Base-by-base conservation (phyloP, 108 stramenopile species). In the Asterionellopsis glacialis region DNA sequence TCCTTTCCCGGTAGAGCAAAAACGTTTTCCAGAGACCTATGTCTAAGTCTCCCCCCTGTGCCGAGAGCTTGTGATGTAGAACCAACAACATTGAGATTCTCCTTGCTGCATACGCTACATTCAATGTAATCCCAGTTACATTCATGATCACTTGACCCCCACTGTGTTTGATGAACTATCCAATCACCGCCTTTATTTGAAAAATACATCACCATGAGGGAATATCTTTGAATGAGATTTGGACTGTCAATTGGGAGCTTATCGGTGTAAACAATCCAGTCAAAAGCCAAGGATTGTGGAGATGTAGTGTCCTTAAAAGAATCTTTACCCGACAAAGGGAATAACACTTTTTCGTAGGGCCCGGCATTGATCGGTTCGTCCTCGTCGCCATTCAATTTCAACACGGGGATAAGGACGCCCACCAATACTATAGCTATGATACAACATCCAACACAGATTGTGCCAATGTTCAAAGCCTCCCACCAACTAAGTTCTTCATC, bases 401-500 rank as follows among this genome's bases (percentile, higher is more conserved):
- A 4, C 38, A 74, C 63, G 33, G 73, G 73, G 10, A 74, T 64
- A 33, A 68, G 64, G 0, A 64, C 63, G 19, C 67, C 68, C 12
- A 74, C 23, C 13, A 74, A 56, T 5, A 74, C 73, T 33, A 69
- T 54, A 23, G 68, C 41, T n/a, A 74, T 69, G 21, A 74, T 24
- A 41, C 67, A 74, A 27, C 26, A 57, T 13, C 73, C 73, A 14
- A 74, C 73, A 48, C 41, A 43, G 16, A 74, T 25, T 10, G 73
- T 69, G 24, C 51, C 27, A 0, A 63, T 48, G 47, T 74, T 63
- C 24, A 74, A 54, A 7, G 67, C 26, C 41, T 68, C 67, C 21
- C 54, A 40, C 47, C 47, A 48, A 48, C 19, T 9, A 16, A 48
- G 4, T 21, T 48, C 47, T 9, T 48, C 47, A 48, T 48, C 47